Base-by-base conservation (phyloP, 345 rosid species). In the Isatis tinctoria region DNA sequence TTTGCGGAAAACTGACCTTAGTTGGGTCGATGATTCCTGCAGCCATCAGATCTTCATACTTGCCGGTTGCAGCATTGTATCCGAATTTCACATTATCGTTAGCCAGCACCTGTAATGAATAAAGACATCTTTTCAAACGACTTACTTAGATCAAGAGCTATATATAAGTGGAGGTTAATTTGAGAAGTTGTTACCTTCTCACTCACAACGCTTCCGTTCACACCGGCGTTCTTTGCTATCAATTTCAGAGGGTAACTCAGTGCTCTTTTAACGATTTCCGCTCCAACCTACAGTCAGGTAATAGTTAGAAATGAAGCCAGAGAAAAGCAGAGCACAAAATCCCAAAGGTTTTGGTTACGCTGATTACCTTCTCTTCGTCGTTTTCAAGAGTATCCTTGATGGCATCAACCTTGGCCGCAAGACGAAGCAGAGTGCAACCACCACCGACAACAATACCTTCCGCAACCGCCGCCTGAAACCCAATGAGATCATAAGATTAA, bases 191-290 rank as follows among this genome's bases (percentile, higher is more conserved):
- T n/a, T 70, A 83, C 92, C 94, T 91, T 91, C 83, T 93, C 96
- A 14, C 94, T 89, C 67, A 93, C 97, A 39, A 91, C 96, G 52
- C 97, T 93, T 49, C 97, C 97, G 52, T 87, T 91, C 28, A 89
- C 98, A 49, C 98, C 98, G 0, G 97, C 98, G 59, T 91, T 93
- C 82, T 93, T 93, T 56, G 98, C 98, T 52, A 93, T 90, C 82
- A 89, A 53, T 64, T 90, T 90, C 60, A 89, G 86, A 27, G 97
- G 97, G 78, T 90, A 93, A 51, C 96, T 86, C 73, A 91, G 58
- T 59, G 90, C 97, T 70, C 94, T 85, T 81, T 84, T 93, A 24
- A 93, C 89, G 62, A 93, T 85, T 41, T 93, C 95, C 1, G 98
- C 97, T 30, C 94, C 97, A 39, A 93, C 96, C 97, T 90, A 80